These are phyloP conservation scores for Tetracladium setigerum DNA, from an alignment of 495 filamentous ascomycete genomes.

Conservation along the genomic window DNA sequence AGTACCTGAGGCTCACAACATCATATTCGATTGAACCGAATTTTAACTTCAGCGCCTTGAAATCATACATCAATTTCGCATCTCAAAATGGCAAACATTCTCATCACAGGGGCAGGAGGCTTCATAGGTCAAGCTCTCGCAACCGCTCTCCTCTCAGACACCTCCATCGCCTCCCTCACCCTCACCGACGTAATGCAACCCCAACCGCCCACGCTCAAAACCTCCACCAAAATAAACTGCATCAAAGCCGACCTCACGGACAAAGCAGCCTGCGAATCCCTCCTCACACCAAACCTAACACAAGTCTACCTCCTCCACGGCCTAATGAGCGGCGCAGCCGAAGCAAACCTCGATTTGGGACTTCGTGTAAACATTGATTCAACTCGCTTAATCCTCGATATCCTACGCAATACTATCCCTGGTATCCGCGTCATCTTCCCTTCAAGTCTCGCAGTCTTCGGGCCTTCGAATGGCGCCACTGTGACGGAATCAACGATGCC, in stretches of 20 bases:
- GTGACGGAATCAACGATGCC: slow-evolving; percentile 53
- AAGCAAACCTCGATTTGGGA: slow-evolving; percentile 68
- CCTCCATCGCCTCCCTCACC: too few relatives aligned
- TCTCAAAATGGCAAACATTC: slow-evolving; percentile 33
- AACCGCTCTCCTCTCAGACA: slow-evolving; percentile 21
- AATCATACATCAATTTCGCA: background rate
- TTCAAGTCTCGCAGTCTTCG: slow-evolving; percentile 56
- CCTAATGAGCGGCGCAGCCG: slow-evolving; percentile 74
- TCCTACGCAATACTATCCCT: slow-evolving; percentile 41
- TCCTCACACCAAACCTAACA: slow-evolving; percentile 34
- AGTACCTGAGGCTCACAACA: too few relatives aligned
- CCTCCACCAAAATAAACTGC: too few relatives aligned
- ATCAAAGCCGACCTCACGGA: slow-evolving; percentile 51
- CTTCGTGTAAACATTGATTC: slow-evolving; percentile 68
- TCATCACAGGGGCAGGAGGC: slow-evolving; percentile 37
- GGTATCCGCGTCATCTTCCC: slow-evolving; percentile 31
- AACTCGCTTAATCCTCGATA: slow-evolving; percentile 55
- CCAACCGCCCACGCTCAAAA: too few relatives aligned
- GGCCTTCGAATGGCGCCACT: slow-evolving; percentile 40
- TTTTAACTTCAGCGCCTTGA: too few relatives aligned
- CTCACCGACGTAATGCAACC: too few relatives aligned
- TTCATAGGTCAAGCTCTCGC: slow-evolving; percentile 32
- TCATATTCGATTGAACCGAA: too few relatives aligned
- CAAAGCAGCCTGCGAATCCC: slow-evolving; percentile 30
- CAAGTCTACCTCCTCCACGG: slow-evolving; percentile 76